Conservation (phyloP, 108 stramenopile species). For the Cyclostephanos tholiformis region DNA sequence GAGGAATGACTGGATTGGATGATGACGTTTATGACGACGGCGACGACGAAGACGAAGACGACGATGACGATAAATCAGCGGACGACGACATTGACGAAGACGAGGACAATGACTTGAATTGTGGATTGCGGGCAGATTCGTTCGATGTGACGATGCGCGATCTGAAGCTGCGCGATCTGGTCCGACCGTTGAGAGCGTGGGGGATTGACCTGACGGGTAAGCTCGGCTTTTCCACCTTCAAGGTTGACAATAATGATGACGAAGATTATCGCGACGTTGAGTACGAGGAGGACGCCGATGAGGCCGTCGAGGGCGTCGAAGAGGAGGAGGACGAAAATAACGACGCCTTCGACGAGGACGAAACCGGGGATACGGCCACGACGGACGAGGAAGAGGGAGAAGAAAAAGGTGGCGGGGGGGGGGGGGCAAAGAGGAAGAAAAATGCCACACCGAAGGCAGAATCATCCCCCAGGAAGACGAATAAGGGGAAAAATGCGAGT, state of each 20-base stretch:
- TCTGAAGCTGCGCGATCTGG: slow-evolving; percentile 70
- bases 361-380: slow-evolving; percentile 13
- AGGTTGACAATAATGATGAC: slow-evolving; percentile 32
- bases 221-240: slow-evolving; percentile 52
- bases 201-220: slow-evolving; percentile 74
- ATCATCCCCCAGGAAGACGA: slow-evolving; percentile 36
- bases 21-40: slow-evolving; percentile 45
- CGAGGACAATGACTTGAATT: slow-evolving; percentile 55
- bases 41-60: slow-evolving; percentile 2
- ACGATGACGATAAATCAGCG: slow-evolving; percentile 29
- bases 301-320: slow-evolving; percentile 3
- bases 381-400: slow-evolving; percentile 13
- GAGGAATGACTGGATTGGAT: background rate
- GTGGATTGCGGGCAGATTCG: slow-evolving; percentile 58
- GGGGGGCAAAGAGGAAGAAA: slow-evolving; percentile 23
- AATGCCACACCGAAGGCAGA: slow-evolving; percentile 6
- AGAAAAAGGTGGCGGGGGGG: slow-evolving; percentile 2
- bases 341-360: slow-evolving; percentile 26
- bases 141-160: slow-evolving; percentile 38
- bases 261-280: slow-evolving; percentile 42
- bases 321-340: slow-evolving; percentile 30
- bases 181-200: slow-evolving; percentile 82
- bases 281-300: slow-evolving; percentile 27
- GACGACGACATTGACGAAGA: slow-evolving; percentile 32
- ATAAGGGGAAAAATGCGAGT: slow-evolving; percentile 17